Base-by-base conservation (phyloP, 768 basidiomycete genomes). In the Termitomyces sp. region DNA sequence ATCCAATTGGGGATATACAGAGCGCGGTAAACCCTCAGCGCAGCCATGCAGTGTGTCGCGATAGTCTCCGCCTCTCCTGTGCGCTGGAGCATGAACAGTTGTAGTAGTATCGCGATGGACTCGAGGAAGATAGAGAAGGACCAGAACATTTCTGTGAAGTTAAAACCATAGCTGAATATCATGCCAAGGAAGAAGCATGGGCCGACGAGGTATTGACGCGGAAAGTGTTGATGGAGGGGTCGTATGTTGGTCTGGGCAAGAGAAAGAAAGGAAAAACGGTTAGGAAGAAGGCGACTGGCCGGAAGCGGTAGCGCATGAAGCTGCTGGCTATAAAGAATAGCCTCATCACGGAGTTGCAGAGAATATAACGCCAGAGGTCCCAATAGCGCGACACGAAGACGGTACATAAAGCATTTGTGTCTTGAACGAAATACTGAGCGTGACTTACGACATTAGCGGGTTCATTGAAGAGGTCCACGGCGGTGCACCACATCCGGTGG, bases 1-100 rank as follows among this genome's bases (percentile, higher is more conserved):
- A 98, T 95, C 96, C 96, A 98, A 73, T 98, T 98, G 54, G 95
- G 96, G 64, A 98, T 95, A 73, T 98, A 98, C 57, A 98, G 69
- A 1, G 90, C 92, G 62, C 96, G 80, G 73, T 98, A 98, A 16
- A 84, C 74, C 32, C 96, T 96, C 56, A 98, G 76, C 14, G 96
- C 96, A 24, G 95, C 95, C 44, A 98, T 79, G 68, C 98, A 98
- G 72, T 98, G 94, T 44, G 96, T 96, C 53, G 96, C 98, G 70
- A 98, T 98, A 2, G 91, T 88, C 75, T 98, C 95, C 3, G 96
- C 95, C 75, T 97, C 96, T 61, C 95, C 94, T 2, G 96, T 98
- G 53, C 96, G 85, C 71, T 96, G 94, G 57, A 98, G 85, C 88
- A 98, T 90, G 78, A 98, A 95, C 54, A 98, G 75, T 69, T 98